Evolutionary conservation across 768 basidiomycete species (phyloP), one percentile per base, ranked within the genome.

Genomic region (Suillus spraguei): DNA sequence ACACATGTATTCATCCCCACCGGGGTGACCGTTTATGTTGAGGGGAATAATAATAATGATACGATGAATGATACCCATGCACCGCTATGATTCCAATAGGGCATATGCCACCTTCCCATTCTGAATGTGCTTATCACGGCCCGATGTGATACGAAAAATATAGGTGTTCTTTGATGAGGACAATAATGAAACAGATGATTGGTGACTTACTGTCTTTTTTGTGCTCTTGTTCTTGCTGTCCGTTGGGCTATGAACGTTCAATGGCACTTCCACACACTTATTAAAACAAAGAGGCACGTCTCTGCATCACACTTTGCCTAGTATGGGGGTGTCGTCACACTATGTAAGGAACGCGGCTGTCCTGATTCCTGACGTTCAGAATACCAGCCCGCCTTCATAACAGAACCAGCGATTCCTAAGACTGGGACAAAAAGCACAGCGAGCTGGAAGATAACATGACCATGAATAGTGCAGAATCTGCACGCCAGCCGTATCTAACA

Each of bases 111-210:
- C 60, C 74, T 76, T 14, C 89, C 89, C 0, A 91, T 79, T 49
- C 75, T 74, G 73, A 91, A 90, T 24, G 81, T 80, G 13, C 68
- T 79, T 85, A 49, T 84, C 67, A 52, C 87, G 79, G 9, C 90
- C 89, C 28, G 84, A 90, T 0, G 88, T 90, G 65, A 91, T 86
- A 39, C 89, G 82, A 38, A 90, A 66, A 91, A 85, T 56, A 91
- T 89, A 2, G 89, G 89, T 1, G 83, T 79, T 1, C 28, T n/a
- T n/a, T 28, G 28, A 28, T 28, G 28, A 28, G 28, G 28, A 28
- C 28, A 28, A 28, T 28, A 4, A 4, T 28, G 28, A 28, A 28
- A 28, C 28, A 2, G 28, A 28, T 4, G 28, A 28, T 28, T 2
- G 28, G 28, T 28, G 28, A 28, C 28, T 28, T 28, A 2, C 28